Conservation (phyloP, 1,284 basidiomycete genomes). For the Mycosarcoma mackinlayi region DNA sequence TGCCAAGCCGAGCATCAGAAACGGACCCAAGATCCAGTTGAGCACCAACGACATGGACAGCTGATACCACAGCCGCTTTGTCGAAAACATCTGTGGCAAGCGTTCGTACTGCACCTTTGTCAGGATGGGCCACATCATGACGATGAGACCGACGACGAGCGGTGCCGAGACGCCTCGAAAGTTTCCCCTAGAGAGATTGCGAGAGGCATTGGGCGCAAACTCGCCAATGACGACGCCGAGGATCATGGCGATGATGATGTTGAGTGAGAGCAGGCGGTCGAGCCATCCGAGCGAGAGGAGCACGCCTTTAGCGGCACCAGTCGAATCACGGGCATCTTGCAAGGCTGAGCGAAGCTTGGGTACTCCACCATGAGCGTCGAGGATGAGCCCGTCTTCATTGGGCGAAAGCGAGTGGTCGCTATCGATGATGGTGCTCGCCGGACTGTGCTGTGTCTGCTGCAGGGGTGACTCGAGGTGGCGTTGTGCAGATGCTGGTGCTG, state of each 20-base stretch:
- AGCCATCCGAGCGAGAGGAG: constrained; percentile 70
- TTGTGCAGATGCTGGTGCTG: neutral
- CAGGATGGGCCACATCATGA: constrained; percentile 89
- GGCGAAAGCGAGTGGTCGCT: neutral
- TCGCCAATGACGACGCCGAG: constrained; percentile 80
- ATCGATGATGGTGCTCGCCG: constrained; percentile 1
- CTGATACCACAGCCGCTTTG: constrained; percentile 77
- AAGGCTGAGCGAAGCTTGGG: constrained; percentile 42
- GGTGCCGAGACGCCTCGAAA: constrained; percentile 67
- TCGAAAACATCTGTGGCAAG: constrained; percentile 75
- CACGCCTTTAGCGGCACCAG: constrained; percentile 39
- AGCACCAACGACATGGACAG: constrained; percentile 78
- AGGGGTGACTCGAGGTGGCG: neutral
- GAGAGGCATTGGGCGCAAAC: constrained; percentile 49
- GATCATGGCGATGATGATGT: constrained; percentile 82
- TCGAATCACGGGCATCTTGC: constrained; percentile 46
- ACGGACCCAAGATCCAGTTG: constrained; percentile 84
- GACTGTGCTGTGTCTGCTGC: neutral
- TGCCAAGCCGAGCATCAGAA: constrained; percentile 82
- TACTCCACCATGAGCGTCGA: constrained; percentile 47
- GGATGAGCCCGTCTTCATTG: constrained; percentile 48
- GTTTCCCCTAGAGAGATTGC: constrained; percentile 59
- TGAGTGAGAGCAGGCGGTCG: constrained; percentile 78
- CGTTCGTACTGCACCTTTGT: constrained; percentile 81
- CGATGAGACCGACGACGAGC: constrained; percentile 71